Percentiles rank a stretch among this genome's conserved stretches.
phyloP scores from a whole-genome alignment of 176 grass and related monocot species.

The Phyllostachys edulis region DNA sequence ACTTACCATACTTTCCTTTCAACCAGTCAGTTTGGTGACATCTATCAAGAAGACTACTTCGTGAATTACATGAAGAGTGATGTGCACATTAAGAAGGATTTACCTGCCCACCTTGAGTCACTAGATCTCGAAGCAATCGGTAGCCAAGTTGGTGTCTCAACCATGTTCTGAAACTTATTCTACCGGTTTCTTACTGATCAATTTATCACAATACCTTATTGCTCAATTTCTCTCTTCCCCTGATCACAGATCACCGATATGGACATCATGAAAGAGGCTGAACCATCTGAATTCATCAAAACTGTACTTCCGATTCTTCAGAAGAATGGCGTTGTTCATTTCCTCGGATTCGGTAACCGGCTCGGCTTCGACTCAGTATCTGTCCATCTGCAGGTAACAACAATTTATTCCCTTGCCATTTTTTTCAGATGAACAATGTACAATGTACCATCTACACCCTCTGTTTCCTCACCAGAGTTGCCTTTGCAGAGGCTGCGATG shows the following conservation, averaged over 20 bases:
- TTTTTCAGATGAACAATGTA: not conserved
- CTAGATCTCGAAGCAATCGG: slow-evolving; percentile 77
- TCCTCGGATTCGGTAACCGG: slow-evolving; percentile 94
- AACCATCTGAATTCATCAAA: slow-evolving; percentile 69
- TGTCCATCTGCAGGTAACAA: slow-evolving; percentile 67
- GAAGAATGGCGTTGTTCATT: slow-evolving; percentile 70
- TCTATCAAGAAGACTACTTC: slow-evolving; percentile 93
- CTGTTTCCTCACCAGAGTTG: not conserved
- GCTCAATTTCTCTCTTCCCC: not conserved
- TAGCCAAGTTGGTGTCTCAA: slow-evolving; percentile 60
- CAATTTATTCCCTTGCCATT: not conserved
- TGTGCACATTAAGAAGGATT: slow-evolving; percentile 74
- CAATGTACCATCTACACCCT: too few species aligned
- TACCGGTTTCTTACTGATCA: not conserved
- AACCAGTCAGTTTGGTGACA: slow-evolving; percentile 90
- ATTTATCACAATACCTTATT: not conserved
- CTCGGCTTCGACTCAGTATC: slow-evolving; percentile 89
- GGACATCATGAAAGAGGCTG: slow-evolving; percentile 83
- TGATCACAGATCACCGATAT: slow-evolving; percentile 69
- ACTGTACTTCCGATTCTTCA: slow-evolving; percentile 60
- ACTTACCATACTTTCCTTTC: not conserved
- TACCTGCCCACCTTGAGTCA: slow-evolving; percentile 62
- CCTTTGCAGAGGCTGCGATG: slow-evolving; percentile 76
- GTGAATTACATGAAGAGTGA: slow-evolving; percentile 81
- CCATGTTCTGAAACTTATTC: not conserved